Base-by-base conservation (phyloP, 495 filamentous ascomycete species). In the Podospora australis region DNA sequence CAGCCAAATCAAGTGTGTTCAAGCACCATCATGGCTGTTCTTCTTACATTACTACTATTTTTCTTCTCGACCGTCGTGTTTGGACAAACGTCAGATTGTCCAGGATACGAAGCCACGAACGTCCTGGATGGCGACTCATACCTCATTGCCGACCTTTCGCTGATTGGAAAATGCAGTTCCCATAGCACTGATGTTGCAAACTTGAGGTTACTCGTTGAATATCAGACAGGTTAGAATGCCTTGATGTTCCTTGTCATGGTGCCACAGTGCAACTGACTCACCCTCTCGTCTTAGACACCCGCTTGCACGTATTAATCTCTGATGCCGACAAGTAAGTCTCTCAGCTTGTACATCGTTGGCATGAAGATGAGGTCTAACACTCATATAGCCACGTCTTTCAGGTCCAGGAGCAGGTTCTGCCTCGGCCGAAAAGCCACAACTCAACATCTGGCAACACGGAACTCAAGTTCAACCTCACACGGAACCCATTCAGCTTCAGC, bases 291-390 rank as follows among this genome's bases (percentile, higher is more conserved):
- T 7, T 34, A 90, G 86, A 85, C 26, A 71, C 77, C 13, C 83
- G 89, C 4, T 79, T 95, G 1, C 89, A 92, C 62, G 85, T 94
- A 53, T 76, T 84, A 51, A 90, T 95, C 43, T 77, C 83, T 44
- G 89, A 95, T 63, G 69, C 78, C 11, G 79, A 72, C 20, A 73
- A 83, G 45, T 70, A 80, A 35, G 78, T 86, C 21, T 95, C 88
- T 56, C 86, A 94, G 62, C 77, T 95, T n/a, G n/a, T n/a, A n/a
- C n/a, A n/a, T n/a, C n/a, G n/a, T n/a, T n/a, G n/a, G n/a, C n/a
- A n/a, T n/a, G n/a, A n/a, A n/a, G n/a, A n/a, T n/a, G n/a, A n/a
- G n/a, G n/a, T n/a, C n/a, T n/a, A n/a, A n/a, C n/a, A n/a, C n/a
- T n/a, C 78, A 10, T 79, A 72, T 20, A 73, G 83, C 46, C 71